phyloP scores from a whole-genome alignment of 805 yeast genomes.

The Starmerella bombicola region DNA sequence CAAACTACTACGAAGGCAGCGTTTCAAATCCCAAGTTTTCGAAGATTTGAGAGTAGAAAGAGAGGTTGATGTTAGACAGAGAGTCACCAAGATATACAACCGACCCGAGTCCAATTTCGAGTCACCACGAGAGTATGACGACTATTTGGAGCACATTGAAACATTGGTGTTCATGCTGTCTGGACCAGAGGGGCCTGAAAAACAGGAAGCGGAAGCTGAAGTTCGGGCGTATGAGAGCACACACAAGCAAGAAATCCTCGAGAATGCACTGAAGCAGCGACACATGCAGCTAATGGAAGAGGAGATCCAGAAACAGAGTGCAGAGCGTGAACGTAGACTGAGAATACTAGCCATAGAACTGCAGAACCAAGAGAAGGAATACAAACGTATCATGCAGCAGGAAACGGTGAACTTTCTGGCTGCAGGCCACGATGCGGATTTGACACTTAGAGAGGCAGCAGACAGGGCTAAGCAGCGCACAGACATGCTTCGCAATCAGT shows the following conservation, averaged over 20 bases:
- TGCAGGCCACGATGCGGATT: conserved; percentile 34
- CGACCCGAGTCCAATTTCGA: conserved; percentile 64
- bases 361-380: conserved; percentile 41
- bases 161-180: conserved; percentile 64
- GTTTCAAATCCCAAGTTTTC: conserved; percentile 83
- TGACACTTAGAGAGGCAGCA: conserved; percentile 42
- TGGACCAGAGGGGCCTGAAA: conserved; percentile 58
- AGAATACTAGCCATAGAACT: conserved; percentile 48
- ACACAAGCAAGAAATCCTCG: conserved; percentile 62
- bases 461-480: conserved; percentile 49
- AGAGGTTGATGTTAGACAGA: conserved; percentile 79
- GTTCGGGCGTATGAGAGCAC: conserved; percentile 52
- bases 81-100: conserved; percentile 67
- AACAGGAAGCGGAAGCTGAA: conserved; percentile 40
- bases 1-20: conserved; percentile 71
- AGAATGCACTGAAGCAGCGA: conserved; percentile 60
- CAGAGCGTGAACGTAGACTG: conserved; percentile 46
- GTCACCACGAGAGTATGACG: conserved; percentile 48
- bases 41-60: conserved; percentile 83
- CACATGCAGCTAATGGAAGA: conserved; percentile 57
- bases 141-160: conserved; percentile 75
- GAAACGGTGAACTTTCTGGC: conserved; percentile 46
- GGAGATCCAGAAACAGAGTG: conserved; percentile 52
- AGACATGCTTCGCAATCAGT: conserved; percentile 48
- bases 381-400: conserved; percentile 35